These are phyloP conservation scores for Penicillium riverlandense DNA, from an alignment of 495 filamentous ascomycete species.

Conservation along the genomic window DNA sequence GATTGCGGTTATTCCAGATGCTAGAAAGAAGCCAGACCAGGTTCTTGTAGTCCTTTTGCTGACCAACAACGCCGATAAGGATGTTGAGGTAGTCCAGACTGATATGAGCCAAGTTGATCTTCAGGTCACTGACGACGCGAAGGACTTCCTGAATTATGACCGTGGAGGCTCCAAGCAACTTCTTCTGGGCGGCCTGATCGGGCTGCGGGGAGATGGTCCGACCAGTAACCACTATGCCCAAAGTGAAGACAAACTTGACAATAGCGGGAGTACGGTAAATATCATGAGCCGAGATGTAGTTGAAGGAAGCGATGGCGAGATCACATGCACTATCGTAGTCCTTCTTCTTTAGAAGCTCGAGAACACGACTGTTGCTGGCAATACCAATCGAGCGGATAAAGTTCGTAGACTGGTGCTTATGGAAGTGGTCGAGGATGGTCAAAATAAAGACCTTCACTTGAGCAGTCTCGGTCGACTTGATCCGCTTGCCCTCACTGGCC, in stretches of 20 bases:
- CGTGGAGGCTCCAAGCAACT: no score
- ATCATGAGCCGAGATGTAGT: no score
- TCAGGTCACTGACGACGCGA: no score
- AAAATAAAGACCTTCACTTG: no score
- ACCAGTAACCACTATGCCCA: no score
- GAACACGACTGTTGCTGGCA: constrained; percentile 24
- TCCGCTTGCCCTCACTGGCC: constrained; percentile 22
- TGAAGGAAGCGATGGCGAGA: constrained; percentile 17
- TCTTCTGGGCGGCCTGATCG: no score
- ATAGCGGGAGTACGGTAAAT: no score
- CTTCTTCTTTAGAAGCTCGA: constrained; percentile 16
- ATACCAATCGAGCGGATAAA: constrained; percentile 33
- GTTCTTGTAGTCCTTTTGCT: constrained; percentile 30
- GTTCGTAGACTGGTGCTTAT: constrained; percentile 21
- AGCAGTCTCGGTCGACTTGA: constrained; percentile 13
- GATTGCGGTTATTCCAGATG: constrained; percentile 29
- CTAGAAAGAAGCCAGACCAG: constrained; percentile 27
- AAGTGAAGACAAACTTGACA: no score
- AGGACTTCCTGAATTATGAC: no score
- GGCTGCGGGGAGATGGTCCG: no score
- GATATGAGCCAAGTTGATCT: constrained; percentile 14
- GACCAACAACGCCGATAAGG: constrained; percentile 27
- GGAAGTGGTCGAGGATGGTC: constrained; percentile 19
- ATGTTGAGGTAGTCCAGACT: constrained; percentile 24
- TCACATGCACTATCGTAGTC: constrained; percentile 21